phyloP scores from a whole-genome alignment of 2,329 filamentous ascomycete species.

The Diaporthe humulicola region DNA sequence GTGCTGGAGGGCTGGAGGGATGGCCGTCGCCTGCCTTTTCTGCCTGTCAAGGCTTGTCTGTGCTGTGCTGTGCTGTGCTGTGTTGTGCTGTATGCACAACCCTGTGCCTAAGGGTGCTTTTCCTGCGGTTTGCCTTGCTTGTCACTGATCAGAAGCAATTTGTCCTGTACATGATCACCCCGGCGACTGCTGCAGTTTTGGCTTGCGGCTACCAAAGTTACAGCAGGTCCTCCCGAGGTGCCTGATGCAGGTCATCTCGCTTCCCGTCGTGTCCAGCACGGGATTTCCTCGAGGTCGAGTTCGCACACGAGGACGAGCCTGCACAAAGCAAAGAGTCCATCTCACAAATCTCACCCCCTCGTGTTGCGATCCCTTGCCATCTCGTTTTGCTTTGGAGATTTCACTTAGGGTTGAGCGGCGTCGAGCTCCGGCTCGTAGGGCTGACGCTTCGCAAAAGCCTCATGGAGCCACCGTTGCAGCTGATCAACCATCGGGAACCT shows the following conservation, averaged over 20 bases:
- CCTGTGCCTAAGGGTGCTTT: neutral
- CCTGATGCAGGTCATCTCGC: conserved; percentile 25
- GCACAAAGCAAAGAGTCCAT: conserved; percentile 6
- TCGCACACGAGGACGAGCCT: neutral
- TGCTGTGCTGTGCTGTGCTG: neutral
- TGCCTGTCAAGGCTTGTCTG: neutral
- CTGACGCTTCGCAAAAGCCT: conserved; percentile 32
- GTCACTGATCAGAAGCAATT: conserved; percentile 15
- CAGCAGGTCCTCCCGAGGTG: conserved; percentile 19
- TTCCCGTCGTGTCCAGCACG: neutral
- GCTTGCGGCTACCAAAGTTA: conserved; percentile 21
- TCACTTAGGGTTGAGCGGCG: conserved; percentile 13
- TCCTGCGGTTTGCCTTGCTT: conserved; percentile 8
- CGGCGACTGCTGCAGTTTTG: conserved; percentile 14
- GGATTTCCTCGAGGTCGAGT: neutral
- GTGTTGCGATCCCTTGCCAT: conserved; percentile 11
- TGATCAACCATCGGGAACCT: conserved; percentile 13
- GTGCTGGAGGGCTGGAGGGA: too few relatives aligned
- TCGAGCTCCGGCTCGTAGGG: conserved; percentile 32
- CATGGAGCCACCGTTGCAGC: conserved; percentile 20
- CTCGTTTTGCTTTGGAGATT: neutral
- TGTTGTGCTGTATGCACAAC: conserved; percentile 13
- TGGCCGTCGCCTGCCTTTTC: neutral
- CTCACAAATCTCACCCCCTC: conserved; percentile 10
- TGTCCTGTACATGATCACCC: neutral